phyloP scores from a whole-genome alignment of 2,329 filamentous ascomycete genomes.

The Hansfordia pulvinata region DNA sequence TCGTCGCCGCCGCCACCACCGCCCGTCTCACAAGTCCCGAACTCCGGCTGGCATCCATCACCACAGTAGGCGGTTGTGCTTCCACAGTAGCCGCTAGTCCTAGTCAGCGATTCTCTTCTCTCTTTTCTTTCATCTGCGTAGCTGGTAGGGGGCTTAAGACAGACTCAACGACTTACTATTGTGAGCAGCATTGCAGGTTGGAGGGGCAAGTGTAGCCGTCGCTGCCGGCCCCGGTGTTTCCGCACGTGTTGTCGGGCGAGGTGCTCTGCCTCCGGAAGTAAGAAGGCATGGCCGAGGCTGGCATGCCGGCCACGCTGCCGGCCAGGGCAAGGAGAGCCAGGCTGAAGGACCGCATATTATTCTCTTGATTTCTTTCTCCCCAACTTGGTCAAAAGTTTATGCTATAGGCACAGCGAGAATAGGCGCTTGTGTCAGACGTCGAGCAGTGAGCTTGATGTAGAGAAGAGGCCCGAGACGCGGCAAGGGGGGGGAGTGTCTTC shows the following conservation, averaged over 20 bases:
- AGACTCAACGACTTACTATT: conserved; percentile 6
- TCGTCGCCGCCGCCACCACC: conserved; percentile 2
- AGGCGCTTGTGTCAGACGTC: too few species aligned
- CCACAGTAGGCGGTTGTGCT: conserved; percentile 11
- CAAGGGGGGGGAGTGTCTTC: too few species aligned
- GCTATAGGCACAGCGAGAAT: too few species aligned
- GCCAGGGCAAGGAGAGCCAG: conserved; percentile 7
- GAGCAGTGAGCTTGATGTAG: too few species aligned
- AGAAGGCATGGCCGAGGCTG: conserved; percentile 7
- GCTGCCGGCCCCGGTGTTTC: conserved; percentile 10
- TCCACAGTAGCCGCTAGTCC: conserved; percentile 13
- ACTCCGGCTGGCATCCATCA: conserved; percentile 10
- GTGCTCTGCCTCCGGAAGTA: conserved; percentile 4
- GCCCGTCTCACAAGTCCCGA: conserved; percentile 6
- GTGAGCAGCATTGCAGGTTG: conserved; percentile 9
- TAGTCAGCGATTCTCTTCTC: too few species aligned
- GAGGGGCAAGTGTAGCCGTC: conserved; percentile 11
- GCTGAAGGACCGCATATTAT: too few species aligned
- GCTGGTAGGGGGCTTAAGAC: conserved; percentile 1
- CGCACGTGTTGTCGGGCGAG: conserved; percentile 11
- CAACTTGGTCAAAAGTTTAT: too few species aligned
- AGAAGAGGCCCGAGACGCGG: too few species aligned
- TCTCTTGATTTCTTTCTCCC: too few species aligned
- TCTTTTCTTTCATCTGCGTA: too few species aligned
- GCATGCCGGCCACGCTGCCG: conserved; percentile 7